Conservation (phyloP, 164 flowering plant genomes). For the Nymphaea thermarum region DNA sequence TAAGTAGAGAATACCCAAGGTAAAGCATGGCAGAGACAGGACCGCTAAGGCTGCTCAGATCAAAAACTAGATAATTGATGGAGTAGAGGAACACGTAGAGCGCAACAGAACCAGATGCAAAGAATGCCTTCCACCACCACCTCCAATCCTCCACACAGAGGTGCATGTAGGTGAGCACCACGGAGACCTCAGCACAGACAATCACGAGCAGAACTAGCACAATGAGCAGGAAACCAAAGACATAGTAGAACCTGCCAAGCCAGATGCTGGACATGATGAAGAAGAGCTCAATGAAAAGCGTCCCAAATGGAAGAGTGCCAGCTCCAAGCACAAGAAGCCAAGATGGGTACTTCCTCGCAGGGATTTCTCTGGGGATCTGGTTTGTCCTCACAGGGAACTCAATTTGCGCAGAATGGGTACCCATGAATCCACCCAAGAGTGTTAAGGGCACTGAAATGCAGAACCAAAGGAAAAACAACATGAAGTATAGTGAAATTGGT, state of each 20-base stretch:
- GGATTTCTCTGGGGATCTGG: constrained; percentile 31
- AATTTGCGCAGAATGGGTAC: constrained; percentile 21
- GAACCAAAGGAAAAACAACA: constrained; percentile 27
- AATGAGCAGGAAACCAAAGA: constrained; percentile 15
- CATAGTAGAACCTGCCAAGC: constrained; percentile 17
- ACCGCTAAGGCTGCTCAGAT: constrained; percentile 13
- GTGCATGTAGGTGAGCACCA: constrained; percentile 20
- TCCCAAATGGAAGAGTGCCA: constrained; percentile 34
- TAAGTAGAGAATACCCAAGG: constrained; percentile 18
- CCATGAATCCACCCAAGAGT: constrained; percentile 26
- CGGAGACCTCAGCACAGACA: constrained; percentile 19
- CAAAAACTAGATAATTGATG: constrained; percentile 13
- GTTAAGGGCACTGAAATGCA: constrained; percentile 36
- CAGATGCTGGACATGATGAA: constrained; percentile 18
- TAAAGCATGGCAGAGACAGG: constrained; percentile 17
- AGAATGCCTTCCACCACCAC: constrained; percentile 27
- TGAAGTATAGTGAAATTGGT: constrained; percentile 24
- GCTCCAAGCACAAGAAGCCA: constrained; percentile 39
- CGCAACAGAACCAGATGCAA: constrained; percentile 17
- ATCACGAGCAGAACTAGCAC: constrained; percentile 14
- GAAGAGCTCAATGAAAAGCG: constrained; percentile 23
- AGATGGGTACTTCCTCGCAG: constrained; percentile 25
- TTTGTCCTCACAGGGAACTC: constrained; percentile 26
- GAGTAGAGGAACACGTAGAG: constrained; percentile 17
- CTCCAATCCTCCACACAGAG: constrained; percentile 21